A percentile compares a stretch with the other conserved stretches of the same genome.
Conservation (phyloP, 2,329 filamentous ascomycete species). For the Hymenoscyphus infarciens region DNA sequence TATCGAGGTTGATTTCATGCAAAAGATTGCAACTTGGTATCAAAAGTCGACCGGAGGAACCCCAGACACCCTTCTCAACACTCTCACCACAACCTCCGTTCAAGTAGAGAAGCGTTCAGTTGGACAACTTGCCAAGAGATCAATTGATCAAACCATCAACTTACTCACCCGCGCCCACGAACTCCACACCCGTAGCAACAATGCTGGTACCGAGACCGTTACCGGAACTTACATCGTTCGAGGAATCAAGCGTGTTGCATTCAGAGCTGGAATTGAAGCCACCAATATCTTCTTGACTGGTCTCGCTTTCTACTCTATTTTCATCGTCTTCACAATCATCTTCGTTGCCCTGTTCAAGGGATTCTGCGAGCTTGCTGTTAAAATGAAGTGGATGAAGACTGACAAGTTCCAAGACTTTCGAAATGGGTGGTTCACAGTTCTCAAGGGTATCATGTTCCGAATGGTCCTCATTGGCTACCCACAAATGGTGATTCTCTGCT, state of each 20-base stretch:
- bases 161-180: slow-evolving; percentile 35
- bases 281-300: slow-evolving; percentile 95
- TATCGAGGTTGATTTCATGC: slow-evolving; percentile 81
- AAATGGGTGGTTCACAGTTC: slow-evolving; percentile 86
- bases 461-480: slow-evolving; percentile 87
- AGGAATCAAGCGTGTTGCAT: slow-evolving; percentile 87
- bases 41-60: slow-evolving; percentile 88
- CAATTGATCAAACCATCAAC: slow-evolving; percentile 36
- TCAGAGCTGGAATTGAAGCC: slow-evolving; percentile 76
- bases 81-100: slow-evolving; percentile 72
- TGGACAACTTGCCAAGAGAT: slow-evolving; percentile 49
- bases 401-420: slow-evolving; percentile 92
- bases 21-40: slow-evolving; percentile 90
- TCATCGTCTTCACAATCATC: slow-evolving; percentile 71
- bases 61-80: slow-evolving; percentile 73
- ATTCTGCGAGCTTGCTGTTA: slow-evolving; percentile 71
- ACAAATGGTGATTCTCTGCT: slow-evolving; percentile 82
- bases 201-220: slow-evolving; percentile 51
- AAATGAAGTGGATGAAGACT: slow-evolving; percentile 71
- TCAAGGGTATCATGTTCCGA: slow-evolving; percentile 92
- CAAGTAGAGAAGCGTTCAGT: slow-evolving; percentile 62
- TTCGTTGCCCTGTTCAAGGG: slow-evolving; percentile 77
- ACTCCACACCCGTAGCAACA: slow-evolving; percentile 42
- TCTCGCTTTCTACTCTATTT: slow-evolving; percentile 81
- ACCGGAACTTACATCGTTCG: slow-evolving; percentile 62